Evolutionary conservation across 345 rosid genomes (phyloP).

Genomic region (Brassica rapa): DNA sequence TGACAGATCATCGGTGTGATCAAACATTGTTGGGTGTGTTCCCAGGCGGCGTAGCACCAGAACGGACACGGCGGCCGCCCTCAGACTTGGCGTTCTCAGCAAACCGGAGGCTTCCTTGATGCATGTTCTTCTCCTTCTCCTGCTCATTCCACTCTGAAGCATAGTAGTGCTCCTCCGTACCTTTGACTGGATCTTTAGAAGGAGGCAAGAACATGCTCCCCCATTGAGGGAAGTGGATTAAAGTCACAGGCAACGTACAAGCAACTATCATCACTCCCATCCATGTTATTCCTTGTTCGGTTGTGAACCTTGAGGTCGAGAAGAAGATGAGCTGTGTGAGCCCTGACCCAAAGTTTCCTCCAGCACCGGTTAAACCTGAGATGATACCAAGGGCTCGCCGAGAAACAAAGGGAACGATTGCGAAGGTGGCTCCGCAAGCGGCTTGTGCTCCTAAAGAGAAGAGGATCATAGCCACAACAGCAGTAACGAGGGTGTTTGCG

Average conservation of each 20-base stretch:
- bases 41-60: constrained; percentile 17
- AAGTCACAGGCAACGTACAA: constrained; percentile 50
- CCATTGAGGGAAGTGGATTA: constrained; percentile 65
- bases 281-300: constrained; percentile 46
- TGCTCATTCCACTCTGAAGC: constrained; percentile 47
- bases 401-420: constrained; percentile 58
- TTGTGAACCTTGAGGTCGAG: constrained; percentile 41
- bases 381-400: constrained; percentile 57
- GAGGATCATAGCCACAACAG: constrained; percentile 51
- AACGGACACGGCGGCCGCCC: constrained; percentile 42
- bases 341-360: constrained; percentile 65
- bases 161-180: constrained; percentile 50
- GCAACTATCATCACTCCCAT: constrained; percentile 64
- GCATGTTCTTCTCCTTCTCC: constrained; percentile 51
- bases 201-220: constrained; percentile 64
- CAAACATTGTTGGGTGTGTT: constrained; percentile 18
- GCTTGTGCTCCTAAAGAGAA: constrained; percentile 64
- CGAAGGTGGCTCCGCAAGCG: constrained; percentile 65
- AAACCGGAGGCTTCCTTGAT: constrained; percentile 48
- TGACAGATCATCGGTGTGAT: neutral
- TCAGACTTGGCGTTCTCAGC: constrained; percentile 53
- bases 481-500: constrained; percentile 40
- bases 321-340: constrained; percentile 56
- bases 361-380: constrained; percentile 57
- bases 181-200: constrained; percentile 23